Percentiles rank a stretch among this genome's conserved stretches.
phyloP scores from a whole-genome alignment of 148 eudicot genomes.

The Amaranthus cruentus region DNA sequence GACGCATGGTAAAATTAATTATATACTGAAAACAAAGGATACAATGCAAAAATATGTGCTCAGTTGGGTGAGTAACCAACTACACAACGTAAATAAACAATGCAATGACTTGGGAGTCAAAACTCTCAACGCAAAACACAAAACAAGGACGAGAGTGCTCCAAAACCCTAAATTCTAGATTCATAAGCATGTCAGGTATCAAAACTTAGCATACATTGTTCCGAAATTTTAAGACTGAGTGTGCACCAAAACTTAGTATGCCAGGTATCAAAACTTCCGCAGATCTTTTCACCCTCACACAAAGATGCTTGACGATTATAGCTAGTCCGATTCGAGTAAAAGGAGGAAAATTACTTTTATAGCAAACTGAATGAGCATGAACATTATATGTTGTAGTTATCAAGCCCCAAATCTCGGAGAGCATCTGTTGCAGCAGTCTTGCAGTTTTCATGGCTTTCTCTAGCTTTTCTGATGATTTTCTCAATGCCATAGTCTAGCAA shows the following conservation, averaged over 20 bases:
- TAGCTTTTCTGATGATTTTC: slow-evolving; percentile 72
- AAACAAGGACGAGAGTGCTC: background rate
- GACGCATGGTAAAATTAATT: background rate
- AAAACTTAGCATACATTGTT: background rate
- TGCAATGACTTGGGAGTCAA: no score
- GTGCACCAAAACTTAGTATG: background rate
- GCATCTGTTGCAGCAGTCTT: slow-evolving; percentile 87
- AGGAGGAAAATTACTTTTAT: background rate
- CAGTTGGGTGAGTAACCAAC: no score
- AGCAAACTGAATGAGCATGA: background rate
- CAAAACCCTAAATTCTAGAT: background rate
- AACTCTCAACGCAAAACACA: background rate
- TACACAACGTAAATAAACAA: no score
- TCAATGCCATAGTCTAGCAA: slow-evolving; percentile 74
- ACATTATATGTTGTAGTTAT: slow-evolving; percentile 62
- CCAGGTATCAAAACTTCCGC: no score
- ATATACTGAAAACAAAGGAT: background rate
- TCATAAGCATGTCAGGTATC: background rate
- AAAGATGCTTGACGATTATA: background rate
- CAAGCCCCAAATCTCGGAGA: slow-evolving; percentile 83
- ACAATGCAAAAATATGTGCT: background rate
- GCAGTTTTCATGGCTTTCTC: slow-evolving; percentile 62
- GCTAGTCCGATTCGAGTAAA: background rate
- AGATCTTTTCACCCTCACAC: background rate
- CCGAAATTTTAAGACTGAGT: background rate